Percentiles rank a stretch among this genome's conserved stretches.
phyloP scores from a whole-genome alignment of 768 basidiomycete species.

The Coprinopsis cinerea region DNA sequence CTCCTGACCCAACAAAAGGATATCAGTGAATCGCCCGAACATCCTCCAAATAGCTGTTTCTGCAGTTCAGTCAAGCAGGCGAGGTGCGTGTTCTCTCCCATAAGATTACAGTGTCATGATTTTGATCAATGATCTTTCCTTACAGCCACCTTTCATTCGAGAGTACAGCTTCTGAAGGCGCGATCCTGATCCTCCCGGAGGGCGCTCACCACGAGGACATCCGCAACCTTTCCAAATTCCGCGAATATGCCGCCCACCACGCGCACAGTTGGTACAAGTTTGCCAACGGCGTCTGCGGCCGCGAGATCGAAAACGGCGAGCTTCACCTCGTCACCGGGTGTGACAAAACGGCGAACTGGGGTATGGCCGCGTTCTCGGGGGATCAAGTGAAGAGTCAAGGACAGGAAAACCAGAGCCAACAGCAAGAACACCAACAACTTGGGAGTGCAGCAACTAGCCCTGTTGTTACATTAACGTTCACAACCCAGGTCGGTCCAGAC shows the following conservation, averaged over 20 bases:
- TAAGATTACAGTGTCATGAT: neutral
- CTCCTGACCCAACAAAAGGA: slow-evolving; percentile 15
- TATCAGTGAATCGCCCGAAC: slow-evolving; percentile 10
- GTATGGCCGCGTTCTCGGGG: slow-evolving; percentile 17
- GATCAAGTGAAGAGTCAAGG: neutral
- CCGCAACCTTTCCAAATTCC: slow-evolving; percentile 19
- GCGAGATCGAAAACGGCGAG: slow-evolving; percentile 18
- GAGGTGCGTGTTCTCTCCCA: slow-evolving; percentile 2
- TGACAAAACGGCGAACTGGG: slow-evolving; percentile 24
- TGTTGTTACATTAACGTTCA: neutral
- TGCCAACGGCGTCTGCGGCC: slow-evolving; percentile 19
- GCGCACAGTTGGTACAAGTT: slow-evolving; percentile 26
- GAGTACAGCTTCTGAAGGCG: slow-evolving; percentile 20
- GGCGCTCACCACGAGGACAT: slow-evolving; percentile 24
- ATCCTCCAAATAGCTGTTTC: slow-evolving; percentile 13
- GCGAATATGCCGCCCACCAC: slow-evolving; percentile 20
- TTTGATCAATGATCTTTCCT: neutral
- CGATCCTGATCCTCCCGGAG: slow-evolving; percentile 28
- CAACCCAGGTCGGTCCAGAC: neutral
- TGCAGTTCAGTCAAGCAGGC: slow-evolving; percentile 8
- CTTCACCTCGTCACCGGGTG: slow-evolving; percentile 29
- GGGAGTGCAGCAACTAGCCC: too few species aligned
- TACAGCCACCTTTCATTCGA: slow-evolving; percentile 13
- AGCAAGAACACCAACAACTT: too few species aligned
- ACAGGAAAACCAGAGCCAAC: too few species aligned